phyloP scores from a whole-genome alignment of 2,329 filamentous ascomycete species.

The Phaeophleospora eucalypticola region DNA sequence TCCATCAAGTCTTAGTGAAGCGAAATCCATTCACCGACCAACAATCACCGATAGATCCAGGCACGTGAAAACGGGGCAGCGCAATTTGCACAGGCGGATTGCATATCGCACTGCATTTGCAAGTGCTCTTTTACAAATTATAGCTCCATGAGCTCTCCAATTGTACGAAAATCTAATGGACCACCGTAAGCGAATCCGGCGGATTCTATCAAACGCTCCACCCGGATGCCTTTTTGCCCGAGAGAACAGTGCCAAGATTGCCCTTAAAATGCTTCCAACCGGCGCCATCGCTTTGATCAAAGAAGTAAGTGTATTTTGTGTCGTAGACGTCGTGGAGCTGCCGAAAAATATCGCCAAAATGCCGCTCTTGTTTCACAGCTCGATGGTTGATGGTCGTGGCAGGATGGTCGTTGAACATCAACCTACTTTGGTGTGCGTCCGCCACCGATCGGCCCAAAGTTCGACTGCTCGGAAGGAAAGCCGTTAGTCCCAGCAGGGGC shows the following conservation, averaged over 20 bases:
- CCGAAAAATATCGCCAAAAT: slow-evolving; percentile 4
- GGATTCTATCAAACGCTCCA: neutral
- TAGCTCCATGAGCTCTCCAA: neutral
- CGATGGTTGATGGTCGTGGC: neutral
- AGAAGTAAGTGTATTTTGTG: neutral
- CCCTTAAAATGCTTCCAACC: neutral
- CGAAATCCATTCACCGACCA: neutral
- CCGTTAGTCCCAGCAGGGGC: slow-evolving; percentile 7
- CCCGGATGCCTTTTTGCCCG: neutral
- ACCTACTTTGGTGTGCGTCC: slow-evolving; percentile 17
- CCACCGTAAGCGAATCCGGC: neutral
- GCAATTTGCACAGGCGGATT: too few relatives aligned
- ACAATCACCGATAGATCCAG: too few relatives aligned
- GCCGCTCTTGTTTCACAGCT: neutral
- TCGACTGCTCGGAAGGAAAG: slow-evolving; percentile 4
- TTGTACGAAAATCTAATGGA: neutral
- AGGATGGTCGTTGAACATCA: too few relatives aligned
- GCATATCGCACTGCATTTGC: too few relatives aligned
- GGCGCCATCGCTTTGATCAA: neutral
- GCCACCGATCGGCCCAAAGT: slow-evolving; percentile 20
- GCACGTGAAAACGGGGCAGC: too few relatives aligned
- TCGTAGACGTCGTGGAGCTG: neutral
- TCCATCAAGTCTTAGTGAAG: neutral
- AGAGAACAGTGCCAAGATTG: neutral
- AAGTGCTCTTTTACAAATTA: neutral